Percentiles rank a stretch among this genome's conserved stretches.
phyloP scores from a whole-genome alignment of 2,329 filamentous ascomycete species.

The Talaromyces sp. region DNA sequence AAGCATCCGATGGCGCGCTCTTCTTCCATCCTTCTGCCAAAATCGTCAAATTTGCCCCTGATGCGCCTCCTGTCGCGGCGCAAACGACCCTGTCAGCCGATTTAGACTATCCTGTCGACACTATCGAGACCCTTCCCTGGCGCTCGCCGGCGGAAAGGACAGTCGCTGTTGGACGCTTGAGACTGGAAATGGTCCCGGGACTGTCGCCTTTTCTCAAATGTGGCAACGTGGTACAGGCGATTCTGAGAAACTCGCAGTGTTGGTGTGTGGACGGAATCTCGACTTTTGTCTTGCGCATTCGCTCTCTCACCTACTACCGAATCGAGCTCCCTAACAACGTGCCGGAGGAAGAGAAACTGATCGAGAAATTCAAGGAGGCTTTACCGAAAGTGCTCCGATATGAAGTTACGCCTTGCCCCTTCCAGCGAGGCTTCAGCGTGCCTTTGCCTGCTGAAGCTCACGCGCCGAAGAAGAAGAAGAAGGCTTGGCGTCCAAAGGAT shows the following conservation, averaged over 20 bases:
- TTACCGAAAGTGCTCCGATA: conserved; percentile 72
- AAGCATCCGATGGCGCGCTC: conserved; percentile 44
- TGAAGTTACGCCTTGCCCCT: conserved; percentile 84
- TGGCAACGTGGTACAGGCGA: conserved; percentile 75
- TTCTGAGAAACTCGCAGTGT: conserved; percentile 83
- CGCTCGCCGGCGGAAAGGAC: conserved; percentile 72
- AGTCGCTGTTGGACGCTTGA: conserved; percentile 73
- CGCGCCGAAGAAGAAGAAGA: conserved; percentile 58
- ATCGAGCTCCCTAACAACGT: conserved; percentile 73
- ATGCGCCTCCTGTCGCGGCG: conserved; percentile 32
- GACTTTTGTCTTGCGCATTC: conserved; percentile 81
- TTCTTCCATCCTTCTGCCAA: conserved; percentile 70
- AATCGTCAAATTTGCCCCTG: conserved; percentile 61
- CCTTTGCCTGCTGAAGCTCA: conserved; percentile 65
- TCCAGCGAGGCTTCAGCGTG: conserved; percentile 70
- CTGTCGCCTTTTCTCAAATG: conserved; percentile 86
- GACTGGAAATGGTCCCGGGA: conserved; percentile 80
- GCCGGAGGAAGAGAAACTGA: conserved; percentile 59
- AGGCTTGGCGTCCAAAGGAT: conserved; percentile 62
- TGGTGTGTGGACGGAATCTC: conserved; percentile 86
- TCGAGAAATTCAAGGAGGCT: conserved; percentile 64
- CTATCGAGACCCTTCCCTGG: conserved; percentile 66
- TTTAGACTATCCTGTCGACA: conserved; percentile 45
- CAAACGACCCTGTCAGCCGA: conserved; percentile 39
- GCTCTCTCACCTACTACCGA: conserved; percentile 80